A percentile compares a stretch with the other conserved stretches of the same genome.
Evolutionary conservation across 257 asterid species (phyloP).

Genomic region (Nicotiana noctiflora): DNA sequence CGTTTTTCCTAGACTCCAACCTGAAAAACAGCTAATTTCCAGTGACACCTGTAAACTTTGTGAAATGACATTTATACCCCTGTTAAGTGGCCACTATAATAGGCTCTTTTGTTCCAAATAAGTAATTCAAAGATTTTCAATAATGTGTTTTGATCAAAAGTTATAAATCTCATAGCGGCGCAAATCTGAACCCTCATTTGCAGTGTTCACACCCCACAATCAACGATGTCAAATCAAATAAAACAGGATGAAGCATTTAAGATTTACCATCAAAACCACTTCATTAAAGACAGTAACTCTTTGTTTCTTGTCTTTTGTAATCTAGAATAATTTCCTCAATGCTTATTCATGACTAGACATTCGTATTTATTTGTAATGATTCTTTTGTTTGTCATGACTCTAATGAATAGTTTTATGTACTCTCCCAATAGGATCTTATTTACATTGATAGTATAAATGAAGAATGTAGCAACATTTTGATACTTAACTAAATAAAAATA

Average conservation of each 20-base stretch:
- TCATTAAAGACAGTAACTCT: not conserved
- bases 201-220: not conserved
- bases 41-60: not conserved
- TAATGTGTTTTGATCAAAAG: not conserved
- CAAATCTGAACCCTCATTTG: not conserved
- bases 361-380: not conserved
- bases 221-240: not conserved
- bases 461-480: too few species aligned
- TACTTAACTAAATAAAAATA: too few species aligned
- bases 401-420: too few species aligned
- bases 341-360: not conserved
- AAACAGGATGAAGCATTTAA: not conserved
- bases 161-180: not conserved
- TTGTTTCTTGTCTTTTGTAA: not conserved
- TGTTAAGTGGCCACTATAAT: not conserved
- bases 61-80: not conserved
- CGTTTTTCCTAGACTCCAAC: not conserved
- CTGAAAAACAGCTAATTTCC: slow-evolving; percentile 6
- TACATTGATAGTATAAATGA: too few species aligned
- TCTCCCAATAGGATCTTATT: not conserved
- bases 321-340: not conserved
- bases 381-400: not conserved
- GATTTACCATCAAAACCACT: not conserved
- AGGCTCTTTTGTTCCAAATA: not conserved
- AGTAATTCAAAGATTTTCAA: not conserved